phyloP scores from a whole-genome alignment of 495 filamentous ascomycete species.

The Achaetomiella virescens region DNA sequence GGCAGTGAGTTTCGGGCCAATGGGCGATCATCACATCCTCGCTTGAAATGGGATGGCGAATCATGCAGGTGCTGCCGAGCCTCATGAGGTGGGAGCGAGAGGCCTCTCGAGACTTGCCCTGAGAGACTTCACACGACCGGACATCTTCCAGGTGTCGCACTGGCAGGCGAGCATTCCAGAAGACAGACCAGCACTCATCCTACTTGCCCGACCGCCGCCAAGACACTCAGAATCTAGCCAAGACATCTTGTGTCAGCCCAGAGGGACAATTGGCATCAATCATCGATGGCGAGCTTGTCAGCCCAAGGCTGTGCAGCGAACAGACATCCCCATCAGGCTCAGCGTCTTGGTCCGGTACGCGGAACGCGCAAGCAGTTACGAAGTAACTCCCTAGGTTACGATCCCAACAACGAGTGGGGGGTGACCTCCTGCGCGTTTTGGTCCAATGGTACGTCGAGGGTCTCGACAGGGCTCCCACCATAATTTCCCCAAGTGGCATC shows the following conservation, averaged over 20 bases:
- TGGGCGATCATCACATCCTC: not conserved
- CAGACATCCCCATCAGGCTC: not conserved
- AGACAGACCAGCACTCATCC: too few species aligned
- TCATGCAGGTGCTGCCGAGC: constrained; percentile 4
- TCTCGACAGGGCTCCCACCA: constrained; percentile 16
- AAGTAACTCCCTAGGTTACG: too few species aligned
- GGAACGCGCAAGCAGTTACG: too few species aligned
- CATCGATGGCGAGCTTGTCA: not conserved
- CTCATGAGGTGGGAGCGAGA: not conserved
- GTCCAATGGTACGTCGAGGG: constrained; percentile 8
- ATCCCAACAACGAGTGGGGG: not conserved
- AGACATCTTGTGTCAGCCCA: not conserved
- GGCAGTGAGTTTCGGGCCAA: not conserved
- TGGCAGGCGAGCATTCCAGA: too few species aligned
- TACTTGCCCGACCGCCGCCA: not conserved
- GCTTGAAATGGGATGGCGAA: constrained; percentile 10
- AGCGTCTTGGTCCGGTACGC: not conserved
- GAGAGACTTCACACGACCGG: too few species aligned
- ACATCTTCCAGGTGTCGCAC: too few species aligned
- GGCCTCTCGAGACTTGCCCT: constrained; percentile 7
- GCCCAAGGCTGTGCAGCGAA: constrained; percentile 1
- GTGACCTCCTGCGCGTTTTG: not conserved
- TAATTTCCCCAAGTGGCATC: constrained; percentile 26
- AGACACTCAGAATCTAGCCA: not conserved
- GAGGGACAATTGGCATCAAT: not conserved